Evolutionary conservation across 1,284 basidiomycete species (phyloP), one percentile per base, ranked within the genome.

Genomic region (Phellinidium pouzarii): DNA sequence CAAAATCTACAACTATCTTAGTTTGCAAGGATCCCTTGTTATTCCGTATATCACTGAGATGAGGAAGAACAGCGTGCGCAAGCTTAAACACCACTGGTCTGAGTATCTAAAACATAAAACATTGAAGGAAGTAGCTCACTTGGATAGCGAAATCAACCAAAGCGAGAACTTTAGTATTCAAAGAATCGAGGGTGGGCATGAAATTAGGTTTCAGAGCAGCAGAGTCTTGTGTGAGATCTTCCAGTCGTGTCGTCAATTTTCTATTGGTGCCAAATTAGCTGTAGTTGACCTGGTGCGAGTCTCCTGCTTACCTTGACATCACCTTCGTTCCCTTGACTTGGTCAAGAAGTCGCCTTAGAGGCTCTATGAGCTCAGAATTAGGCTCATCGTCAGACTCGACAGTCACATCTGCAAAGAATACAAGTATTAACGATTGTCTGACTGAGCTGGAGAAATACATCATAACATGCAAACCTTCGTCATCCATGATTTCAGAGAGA

Each of bases 131-230:
- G 26, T 14, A 12, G 65, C 82, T 53, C 55, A 91, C 91, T 55
- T 87, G 87, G 54, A 94, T 87, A 61, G 91, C 88, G 62, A 95
- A 90, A 67, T 94, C 91, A 57, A 91, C 84, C 1, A 93, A 78
- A 59, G 91, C 89, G 0, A 87, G 83, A 1, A 90, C 81, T 17
- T 80, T 75, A 50, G 83, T 80, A 52, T 79, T 83, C 14, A 94
- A 68, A 1, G 78, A 76, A 57, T 84, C 80, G 58, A 95, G 78
- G 40, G 85, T 82, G 2, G 82, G 77, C 2, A 89, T 74, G 11
- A 92, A 70, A 53, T 84, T 77, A 0, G 81, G 69, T 57, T 82
- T 84, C 38, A 95, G 72, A 0, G 91, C 90, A 0, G 78, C 67
- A 4, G 83, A 84, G 19, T 84, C 80, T 47, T 80, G 73, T 3